Base-by-base conservation (phyloP, 2,329 filamentous ascomycete genomes). In the Pseudogymnoascus sp. region DNA sequence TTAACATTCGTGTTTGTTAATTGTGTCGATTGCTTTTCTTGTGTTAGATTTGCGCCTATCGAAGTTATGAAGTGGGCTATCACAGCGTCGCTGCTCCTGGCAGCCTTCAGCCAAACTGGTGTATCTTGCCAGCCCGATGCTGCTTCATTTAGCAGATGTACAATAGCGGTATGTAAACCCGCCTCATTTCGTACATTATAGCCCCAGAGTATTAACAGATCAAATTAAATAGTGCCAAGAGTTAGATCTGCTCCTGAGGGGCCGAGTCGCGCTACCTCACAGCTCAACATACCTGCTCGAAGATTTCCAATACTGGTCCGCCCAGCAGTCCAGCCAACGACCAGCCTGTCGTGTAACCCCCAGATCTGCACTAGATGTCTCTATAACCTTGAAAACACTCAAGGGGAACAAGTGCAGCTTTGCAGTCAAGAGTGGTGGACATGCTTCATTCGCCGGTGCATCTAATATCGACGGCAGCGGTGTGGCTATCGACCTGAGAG, bases 361-460 rank as follows among this genome's bases (percentile, higher is more conserved):
- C 3, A 65, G 67, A 6, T 68, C 67, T 10, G 68, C 75, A 2
- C 63, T 70, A 19, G 72, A 78, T 13, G 74, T 77, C 15, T 70
- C 75, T 26, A 64, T 66, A 2, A 68, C 69, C 21, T 69, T 76
- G n/a, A 68, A 64, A 40, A 63, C 72, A 17, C 67, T 76, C 17
- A 44, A 44, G 17, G 17, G 4, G 19, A 44, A 44, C 40, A 21
- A 65, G 7, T 65, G 66, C 50, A 17, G 44, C 33, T 77, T 77
- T 67, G 72, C 76, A 11, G 72, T 75, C 63, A 75, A 76, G 67
- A 74, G 74, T 61, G 76, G 75, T 13, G 75, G 78, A 1, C 77
- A 79, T 64, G 61, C 60, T 31, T 26, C 61, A 11, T 66, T 64
- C 38, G 23, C 61, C 15, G 67, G 66, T 0, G 63, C 57, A 9